Base-by-base conservation (phyloP, 768 basidiomycete genomes). In the Amylocystis lapponica region DNA sequence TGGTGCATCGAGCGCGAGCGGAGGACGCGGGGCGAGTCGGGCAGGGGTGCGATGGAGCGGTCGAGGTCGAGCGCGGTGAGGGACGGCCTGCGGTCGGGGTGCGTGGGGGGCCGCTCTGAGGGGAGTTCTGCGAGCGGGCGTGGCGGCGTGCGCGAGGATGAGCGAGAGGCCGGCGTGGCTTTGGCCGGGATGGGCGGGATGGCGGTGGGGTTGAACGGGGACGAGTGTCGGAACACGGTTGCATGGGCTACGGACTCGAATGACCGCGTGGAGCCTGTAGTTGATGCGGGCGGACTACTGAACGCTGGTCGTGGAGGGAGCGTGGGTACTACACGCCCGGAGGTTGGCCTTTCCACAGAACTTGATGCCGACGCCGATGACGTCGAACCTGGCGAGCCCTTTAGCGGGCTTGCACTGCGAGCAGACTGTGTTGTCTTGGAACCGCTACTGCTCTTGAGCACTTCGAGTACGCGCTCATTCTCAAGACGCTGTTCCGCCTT, bases 401-500 rank as follows among this genome's bases (percentile, higher is more conserved):
- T 54, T 33, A 46, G 39, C 10, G 57, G 57, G 41, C n/a, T n/a
- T n/a, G n/a, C n/a, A n/a, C n/a, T n/a, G n/a, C n/a, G n/a, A n/a
- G n/a, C n/a, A n/a, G n/a, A n/a, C n/a, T n/a, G n/a, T n/a, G n/a
- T n/a, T n/a, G n/a, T n/a, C 30, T 47, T 50, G 10, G 50, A 47
- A 10, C 42, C 43, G 8, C 36, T 35, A 30, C 78, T 78, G 50
- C 81, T 82, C 61, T 82, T 83, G 25, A 89, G 67, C 10, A 89
- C 79, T 58, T 81, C 76, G 47, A 86, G 65, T 16, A 86, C 74
- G 9, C 86, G 69, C 56, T 83, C 81, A 50, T 77, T 75, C 58
- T 85, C 83, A 14, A 86, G 67, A 48, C 75, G 70, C 31, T 76
- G 77, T 53, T 87, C 81, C 0, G 76, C 79, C 36, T 76, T 75